Evolutionary conservation across 2,329 filamentous ascomycete species (phyloP).

Genomic region (Aspergillus luchuensis): DNA sequence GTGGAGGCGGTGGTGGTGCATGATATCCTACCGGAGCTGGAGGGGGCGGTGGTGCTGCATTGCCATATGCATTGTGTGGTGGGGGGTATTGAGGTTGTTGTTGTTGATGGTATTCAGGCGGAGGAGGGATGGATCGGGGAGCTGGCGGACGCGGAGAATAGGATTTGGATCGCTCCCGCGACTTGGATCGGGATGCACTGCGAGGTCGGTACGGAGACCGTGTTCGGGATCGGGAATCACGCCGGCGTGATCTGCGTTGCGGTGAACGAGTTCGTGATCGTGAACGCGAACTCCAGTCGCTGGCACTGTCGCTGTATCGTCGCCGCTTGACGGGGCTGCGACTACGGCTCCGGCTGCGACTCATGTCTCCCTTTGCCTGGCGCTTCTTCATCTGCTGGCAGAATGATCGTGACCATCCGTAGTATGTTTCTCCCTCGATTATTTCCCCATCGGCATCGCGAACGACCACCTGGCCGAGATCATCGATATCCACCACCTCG

Average conservation of each 20-base stretch:
- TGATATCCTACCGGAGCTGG: slow-evolving; percentile 14
- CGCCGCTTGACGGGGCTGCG: slow-evolving; percentile 50
- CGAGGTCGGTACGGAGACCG: slow-evolving; percentile 29
- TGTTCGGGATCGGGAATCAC: slow-evolving; percentile 30
- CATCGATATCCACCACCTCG: slow-evolving; percentile 65
- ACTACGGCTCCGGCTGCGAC: slow-evolving; percentile 49
- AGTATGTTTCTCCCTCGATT: slow-evolving; percentile 72
- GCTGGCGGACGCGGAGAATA: slow-evolving; percentile 36
- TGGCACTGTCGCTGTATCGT: slow-evolving; percentile 44
- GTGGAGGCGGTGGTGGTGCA: slow-evolving; percentile 24
- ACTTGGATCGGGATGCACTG: slow-evolving; percentile 27
- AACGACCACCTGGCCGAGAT: slow-evolving; percentile 69
- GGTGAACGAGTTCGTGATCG: slow-evolving; percentile 34
- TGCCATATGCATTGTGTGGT: slow-evolving; percentile 2
- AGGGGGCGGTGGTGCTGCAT: slow-evolving; percentile 11
- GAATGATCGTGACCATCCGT: slow-evolving; percentile 81
- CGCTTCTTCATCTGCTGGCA: slow-evolving; percentile 75
- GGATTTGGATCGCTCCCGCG: slow-evolving; percentile 21
- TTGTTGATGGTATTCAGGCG: slow-evolving; percentile 13
- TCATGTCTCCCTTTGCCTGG: slow-evolving; percentile 27
- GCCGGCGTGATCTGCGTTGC: slow-evolving; percentile 18
- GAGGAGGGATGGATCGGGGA: slow-evolving; percentile 11
- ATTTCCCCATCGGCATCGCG: slow-evolving; percentile 69
- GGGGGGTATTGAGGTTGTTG: slow-evolving; percentile 2
- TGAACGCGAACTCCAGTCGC: slow-evolving; percentile 32